These are phyloP conservation scores for Ophiostoma ulmi DNA, from an alignment of 2,329 filamentous ascomycete genomes.

Conservation along the genomic window DNA sequence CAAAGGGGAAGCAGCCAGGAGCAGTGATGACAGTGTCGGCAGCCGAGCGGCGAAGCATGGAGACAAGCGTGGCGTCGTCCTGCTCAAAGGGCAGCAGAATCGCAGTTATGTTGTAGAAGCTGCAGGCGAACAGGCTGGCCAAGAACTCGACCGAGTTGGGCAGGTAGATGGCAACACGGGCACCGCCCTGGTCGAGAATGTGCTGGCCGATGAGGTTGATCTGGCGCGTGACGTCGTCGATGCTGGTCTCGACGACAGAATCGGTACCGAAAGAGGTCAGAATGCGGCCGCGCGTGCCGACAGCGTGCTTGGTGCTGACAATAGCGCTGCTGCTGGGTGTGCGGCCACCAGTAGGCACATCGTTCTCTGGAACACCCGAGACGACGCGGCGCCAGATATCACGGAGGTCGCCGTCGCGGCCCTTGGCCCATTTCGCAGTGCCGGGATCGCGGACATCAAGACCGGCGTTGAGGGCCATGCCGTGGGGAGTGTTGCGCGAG, in stretches of 20 bases:
- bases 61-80: conserved; percentile 57
- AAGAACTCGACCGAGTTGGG: conserved; percentile 91
- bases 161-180: conserved; percentile 80
- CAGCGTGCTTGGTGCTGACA: background rate
- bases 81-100: conserved; percentile 81
- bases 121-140: conserved; percentile 74
- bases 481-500: conserved; percentile 77
- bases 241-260: conserved; percentile 65
- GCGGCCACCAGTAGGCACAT: conserved; percentile 39
- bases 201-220: conserved; percentile 83
- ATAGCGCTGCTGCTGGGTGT: background rate
- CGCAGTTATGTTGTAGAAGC: conserved; percentile 83
- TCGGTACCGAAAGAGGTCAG: conserved; percentile 74
- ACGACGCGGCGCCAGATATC: conserved; percentile 81
- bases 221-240: conserved; percentile 71
- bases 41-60: conserved; percentile 65
- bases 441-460: conserved; percentile 77
- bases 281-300: conserved; percentile 54
- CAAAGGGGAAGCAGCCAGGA: conserved; percentile 80
- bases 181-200: conserved; percentile 64
- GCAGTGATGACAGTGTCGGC: conserved; percentile 79
- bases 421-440: conserved; percentile 74
- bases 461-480: conserved; percentile 71
- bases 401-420: conserved; percentile 81
- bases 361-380: conserved; percentile 57